These are phyloP conservation scores for Zalaria sp. DNA, from an alignment of 2,329 filamentous ascomycete species.

Conservation along the genomic window DNA sequence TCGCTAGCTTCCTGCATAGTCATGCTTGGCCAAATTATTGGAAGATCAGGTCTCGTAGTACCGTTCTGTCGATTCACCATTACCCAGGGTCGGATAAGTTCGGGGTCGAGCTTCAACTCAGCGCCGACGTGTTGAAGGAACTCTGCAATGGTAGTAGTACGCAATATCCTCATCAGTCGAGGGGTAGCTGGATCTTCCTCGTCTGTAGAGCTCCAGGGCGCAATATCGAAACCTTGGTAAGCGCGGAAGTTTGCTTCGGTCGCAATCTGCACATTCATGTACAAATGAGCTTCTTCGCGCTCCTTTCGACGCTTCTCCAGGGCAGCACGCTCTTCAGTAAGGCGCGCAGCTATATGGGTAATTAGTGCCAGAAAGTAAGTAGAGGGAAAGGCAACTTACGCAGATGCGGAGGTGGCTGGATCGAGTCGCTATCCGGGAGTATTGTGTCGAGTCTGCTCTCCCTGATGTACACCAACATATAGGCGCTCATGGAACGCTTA, in stretches of 20 bases:
- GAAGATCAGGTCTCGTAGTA: slow-evolving; percentile 80
- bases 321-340: slow-evolving; percentile 69
- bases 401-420: slow-evolving; percentile 71
- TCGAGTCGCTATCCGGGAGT: slow-evolving; percentile 58
- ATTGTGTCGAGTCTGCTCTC: slow-evolving; percentile 75
- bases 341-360: slow-evolving; percentile 35
- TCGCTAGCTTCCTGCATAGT: slow-evolving; percentile 50
- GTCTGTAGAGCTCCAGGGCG: slow-evolving; percentile 49
- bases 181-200: slow-evolving; percentile 56
- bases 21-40: slow-evolving; percentile 62
- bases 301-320: slow-evolving; percentile 72
- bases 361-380: too few species aligned
- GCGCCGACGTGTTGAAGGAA: slow-evolving; percentile 57
- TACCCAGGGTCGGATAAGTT: slow-evolving; percentile 71
- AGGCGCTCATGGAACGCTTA: slow-evolving; percentile 70
- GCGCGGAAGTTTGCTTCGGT: slow-evolving; percentile 67
- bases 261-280: slow-evolving; percentile 71
- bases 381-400: slow-evolving; percentile 33
- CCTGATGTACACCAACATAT: slow-evolving; percentile 97
- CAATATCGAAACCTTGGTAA: slow-evolving; percentile 73
- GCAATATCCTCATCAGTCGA: slow-evolving; percentile 56
- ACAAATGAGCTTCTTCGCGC: slow-evolving; percentile 85
- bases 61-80: slow-evolving; percentile 99
- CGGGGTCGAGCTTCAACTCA: slow-evolving; percentile 53
- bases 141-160: slow-evolving; percentile 61